Conservation (phyloP, 306 rosid genomes). For the Pyrus pyrifolia region DNA sequence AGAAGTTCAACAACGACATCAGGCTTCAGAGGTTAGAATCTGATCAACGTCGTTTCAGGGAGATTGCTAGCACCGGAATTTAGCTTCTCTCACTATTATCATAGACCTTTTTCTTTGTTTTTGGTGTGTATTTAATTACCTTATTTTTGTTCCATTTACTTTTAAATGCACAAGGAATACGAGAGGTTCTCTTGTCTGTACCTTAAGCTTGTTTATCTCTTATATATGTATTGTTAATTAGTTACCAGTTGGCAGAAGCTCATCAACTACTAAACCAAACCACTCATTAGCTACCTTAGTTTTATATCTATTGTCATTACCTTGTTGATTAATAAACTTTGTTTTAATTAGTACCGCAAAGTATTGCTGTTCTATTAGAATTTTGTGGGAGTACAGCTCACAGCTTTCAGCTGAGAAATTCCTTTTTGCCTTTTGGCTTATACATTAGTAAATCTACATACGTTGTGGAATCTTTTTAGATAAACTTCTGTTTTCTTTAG, state of each 20-base stretch:
- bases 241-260: neutral
- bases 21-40: slow-evolving; percentile 80
- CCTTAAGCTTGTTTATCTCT: neutral
- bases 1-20: slow-evolving; percentile 46
- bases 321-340: no score
- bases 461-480: neutral
- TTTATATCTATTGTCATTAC: neutral
- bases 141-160: neutral
- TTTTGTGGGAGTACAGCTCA: neutral
- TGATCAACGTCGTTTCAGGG: slow-evolving; percentile 49
- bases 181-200: neutral
- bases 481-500: neutral
- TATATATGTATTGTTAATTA: neutral
- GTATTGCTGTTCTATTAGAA: no score
- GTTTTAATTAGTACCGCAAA: no score
- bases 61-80: slow-evolving; percentile 36
- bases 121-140: neutral
- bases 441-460: neutral
- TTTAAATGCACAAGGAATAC: neutral
- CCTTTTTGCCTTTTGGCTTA: neutral
- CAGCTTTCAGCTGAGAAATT: neutral
- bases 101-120: neutral
- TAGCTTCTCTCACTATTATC: neutral
- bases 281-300: neutral
- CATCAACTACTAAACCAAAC: neutral